phyloP scores from a whole-genome alignment of 805 yeast species.

The Hanseniaspora occidentalis region DNA sequence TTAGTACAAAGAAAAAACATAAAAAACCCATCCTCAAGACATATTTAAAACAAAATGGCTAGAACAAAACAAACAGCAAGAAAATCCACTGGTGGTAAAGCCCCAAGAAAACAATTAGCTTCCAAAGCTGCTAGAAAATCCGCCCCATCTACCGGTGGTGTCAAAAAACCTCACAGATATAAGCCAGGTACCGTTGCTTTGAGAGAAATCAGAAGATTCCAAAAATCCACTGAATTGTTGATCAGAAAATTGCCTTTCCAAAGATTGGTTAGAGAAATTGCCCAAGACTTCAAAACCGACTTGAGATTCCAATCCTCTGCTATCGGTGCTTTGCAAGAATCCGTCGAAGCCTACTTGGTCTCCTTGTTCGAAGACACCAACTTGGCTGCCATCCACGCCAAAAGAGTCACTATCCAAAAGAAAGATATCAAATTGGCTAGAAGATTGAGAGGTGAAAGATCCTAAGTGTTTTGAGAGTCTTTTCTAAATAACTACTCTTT shows the following conservation, averaged over 20 bases:
- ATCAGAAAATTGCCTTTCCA: constrained; percentile 96
- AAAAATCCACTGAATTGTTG: constrained; percentile 87
- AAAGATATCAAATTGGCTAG: constrained; percentile 96
- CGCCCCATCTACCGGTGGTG: constrained; percentile 88
- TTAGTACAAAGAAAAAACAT: neutral
- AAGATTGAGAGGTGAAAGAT: constrained; percentile 95
- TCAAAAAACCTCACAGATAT: constrained; percentile 90
- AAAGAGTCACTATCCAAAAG: constrained; percentile 97
- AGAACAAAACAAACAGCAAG: constrained; percentile 92
- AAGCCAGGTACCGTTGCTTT: constrained; percentile 96
- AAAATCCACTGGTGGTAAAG: constrained; percentile 93
- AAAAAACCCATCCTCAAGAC: constrained; percentile 2
- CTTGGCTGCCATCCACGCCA: constrained; percentile 97
- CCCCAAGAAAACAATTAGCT: constrained; percentile 89
- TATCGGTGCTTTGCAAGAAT: constrained; percentile 95
- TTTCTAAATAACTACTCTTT: too few relatives aligned
- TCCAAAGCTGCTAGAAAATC: constrained; percentile 90
- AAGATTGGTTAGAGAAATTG: constrained; percentile 91
- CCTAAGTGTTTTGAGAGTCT: constrained; percentile 29
- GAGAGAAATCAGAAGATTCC: constrained; percentile 96
- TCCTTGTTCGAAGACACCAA: constrained; percentile 95
- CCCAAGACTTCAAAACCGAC: constrained; percentile 87
- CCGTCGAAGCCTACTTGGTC: constrained; percentile 95
- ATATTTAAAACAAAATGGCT: constrained; percentile 40
- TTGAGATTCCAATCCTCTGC: constrained; percentile 97